Percentiles rank a stretch among this genome's conserved stretches.
These are phyloP conservation scores for Vigna radiata DNA, from an alignment of 306 rosid genomes.

Conservation along the genomic window DNA sequence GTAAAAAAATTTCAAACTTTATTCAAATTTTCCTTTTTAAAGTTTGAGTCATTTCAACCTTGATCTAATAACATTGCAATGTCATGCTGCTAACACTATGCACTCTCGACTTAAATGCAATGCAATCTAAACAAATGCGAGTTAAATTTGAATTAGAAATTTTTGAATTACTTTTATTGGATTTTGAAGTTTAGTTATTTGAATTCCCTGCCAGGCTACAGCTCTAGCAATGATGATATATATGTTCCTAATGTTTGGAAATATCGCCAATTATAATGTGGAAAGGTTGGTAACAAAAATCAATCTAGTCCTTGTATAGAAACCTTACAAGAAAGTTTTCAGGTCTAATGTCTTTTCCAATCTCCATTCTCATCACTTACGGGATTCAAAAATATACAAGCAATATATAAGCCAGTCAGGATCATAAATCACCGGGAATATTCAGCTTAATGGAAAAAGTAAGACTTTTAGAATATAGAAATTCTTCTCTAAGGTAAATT, in stretches of 20 bases:
- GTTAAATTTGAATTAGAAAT: neutral
- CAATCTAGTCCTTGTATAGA: too few species aligned
- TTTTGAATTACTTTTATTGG: conserved; percentile 9
- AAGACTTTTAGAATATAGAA: neutral
- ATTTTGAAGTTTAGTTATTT: conserved; percentile 10
- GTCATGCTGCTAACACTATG: neutral
- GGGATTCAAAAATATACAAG: too few species aligned
- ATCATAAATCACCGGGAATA: neutral
- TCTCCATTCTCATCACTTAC: too few species aligned
- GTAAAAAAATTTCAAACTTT: too few species aligned
- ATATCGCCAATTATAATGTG: neutral
- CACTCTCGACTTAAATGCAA: neutral
- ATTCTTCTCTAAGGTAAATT: neutral
- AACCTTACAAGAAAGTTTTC: neutral
- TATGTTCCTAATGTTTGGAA: neutral
- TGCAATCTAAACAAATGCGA: neutral
- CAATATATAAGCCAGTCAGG: neutral
- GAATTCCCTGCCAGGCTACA: neutral
- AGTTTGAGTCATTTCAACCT: neutral
- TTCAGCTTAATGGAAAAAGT: neutral
- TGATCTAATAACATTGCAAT: neutral
- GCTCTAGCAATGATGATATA: neutral
- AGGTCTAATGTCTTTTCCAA: too few species aligned
- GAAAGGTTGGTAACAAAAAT: neutral
- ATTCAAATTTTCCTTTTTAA: too few species aligned